These are phyloP conservation scores for Botrytis sinoallii DNA, from an alignment of 2,329 filamentous ascomycete species.

Conservation along the genomic window DNA sequence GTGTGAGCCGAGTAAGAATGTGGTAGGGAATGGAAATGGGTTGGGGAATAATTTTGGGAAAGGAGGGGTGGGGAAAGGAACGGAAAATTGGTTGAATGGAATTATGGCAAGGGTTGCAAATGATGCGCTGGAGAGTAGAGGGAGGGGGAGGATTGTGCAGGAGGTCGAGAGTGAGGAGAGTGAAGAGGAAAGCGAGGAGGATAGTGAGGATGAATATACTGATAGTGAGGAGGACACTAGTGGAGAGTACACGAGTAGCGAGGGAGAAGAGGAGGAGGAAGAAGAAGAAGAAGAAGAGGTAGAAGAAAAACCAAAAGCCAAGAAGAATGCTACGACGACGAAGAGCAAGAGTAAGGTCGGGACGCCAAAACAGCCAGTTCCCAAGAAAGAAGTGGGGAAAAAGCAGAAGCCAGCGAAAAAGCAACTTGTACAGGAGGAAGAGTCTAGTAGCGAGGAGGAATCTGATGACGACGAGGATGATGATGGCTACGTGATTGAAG, in stretches of 20 bases:
- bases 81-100: slow-evolving; percentile 9
- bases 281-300: slow-evolving; percentile 1
- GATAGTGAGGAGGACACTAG: slow-evolving; percentile 18
- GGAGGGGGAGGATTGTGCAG: slow-evolving; percentile 11
- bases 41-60: slow-evolving; percentile 11
- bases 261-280: slow-evolving; percentile 4
- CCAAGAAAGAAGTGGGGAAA: neutral
- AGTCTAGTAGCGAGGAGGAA: slow-evolving; percentile 17
- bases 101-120: slow-evolving; percentile 15
- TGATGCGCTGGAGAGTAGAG: slow-evolving; percentile 16
- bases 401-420: neutral
- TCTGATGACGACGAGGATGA: neutral
- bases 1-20: slow-evolving; percentile 4
- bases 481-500: slow-evolving; percentile 16
- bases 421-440: neutral
- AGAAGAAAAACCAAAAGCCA: neutral
- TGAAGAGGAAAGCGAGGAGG: neutral
- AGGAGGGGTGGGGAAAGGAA: slow-evolving; percentile 8
- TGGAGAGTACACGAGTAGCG: slow-evolving; percentile 11
- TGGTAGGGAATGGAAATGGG: slow-evolving; percentile 7
- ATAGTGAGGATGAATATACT: slow-evolving; percentile 12
- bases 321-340: neutral
- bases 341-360: neutral
- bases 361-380: neutral
- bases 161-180: neutral